These are phyloP conservation scores for Cladorrhinum samala DNA, from an alignment of 495 filamentous ascomycete species.

Conservation along the genomic window DNA sequence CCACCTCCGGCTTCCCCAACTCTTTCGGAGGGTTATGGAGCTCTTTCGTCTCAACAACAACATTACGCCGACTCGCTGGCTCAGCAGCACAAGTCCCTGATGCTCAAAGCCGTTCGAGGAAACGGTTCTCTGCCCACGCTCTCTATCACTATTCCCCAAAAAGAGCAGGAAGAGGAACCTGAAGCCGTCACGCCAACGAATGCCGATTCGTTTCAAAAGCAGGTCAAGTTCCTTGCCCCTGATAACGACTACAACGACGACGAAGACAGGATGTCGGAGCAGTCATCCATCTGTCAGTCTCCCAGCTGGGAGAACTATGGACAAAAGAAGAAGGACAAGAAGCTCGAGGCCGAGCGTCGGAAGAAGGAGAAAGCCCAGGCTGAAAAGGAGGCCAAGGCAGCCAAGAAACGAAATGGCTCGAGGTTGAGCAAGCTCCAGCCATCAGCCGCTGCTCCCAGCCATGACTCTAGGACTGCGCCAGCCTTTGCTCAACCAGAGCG, in stretches of 20 bases:
- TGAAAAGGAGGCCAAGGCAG: conserved; percentile 31
- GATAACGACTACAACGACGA: conserved; percentile 27
- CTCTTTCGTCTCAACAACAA: conserved; percentile 14
- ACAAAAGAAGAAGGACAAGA: conserved; percentile 46
- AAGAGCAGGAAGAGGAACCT: conserved; percentile 1
- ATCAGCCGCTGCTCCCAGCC: conserved; percentile 16
- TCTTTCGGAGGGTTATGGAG: conserved; percentile 7
- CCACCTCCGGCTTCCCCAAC: conserved; percentile 15
- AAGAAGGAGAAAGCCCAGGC: conserved; percentile 38
- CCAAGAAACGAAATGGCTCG: conserved; percentile 20
- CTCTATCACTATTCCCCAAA: conserved; percentile 39
- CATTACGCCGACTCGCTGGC: conserved; percentile 20
- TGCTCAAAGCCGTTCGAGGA: conserved; percentile 39
- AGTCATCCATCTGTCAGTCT: conserved; percentile 51
- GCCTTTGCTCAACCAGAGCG: conserved; percentile 18
- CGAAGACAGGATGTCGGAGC: conserved; percentile 36
- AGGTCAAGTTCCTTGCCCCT: conserved; percentile 37
- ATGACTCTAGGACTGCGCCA: not conserved
- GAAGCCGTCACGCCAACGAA: conserved; percentile 9
- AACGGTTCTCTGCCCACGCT: conserved; percentile 32
- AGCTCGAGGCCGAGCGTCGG: conserved; percentile 36
- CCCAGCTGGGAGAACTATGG: conserved; percentile 50
- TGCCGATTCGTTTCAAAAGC: conserved; percentile 27
- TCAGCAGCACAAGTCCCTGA: conserved; percentile 25
- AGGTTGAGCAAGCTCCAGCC: conserved; percentile 32